Evolutionary conservation across 768 basidiomycete species (phyloP), one percentile per base, ranked within the genome.

Genomic region (Clavulina sp.): DNA sequence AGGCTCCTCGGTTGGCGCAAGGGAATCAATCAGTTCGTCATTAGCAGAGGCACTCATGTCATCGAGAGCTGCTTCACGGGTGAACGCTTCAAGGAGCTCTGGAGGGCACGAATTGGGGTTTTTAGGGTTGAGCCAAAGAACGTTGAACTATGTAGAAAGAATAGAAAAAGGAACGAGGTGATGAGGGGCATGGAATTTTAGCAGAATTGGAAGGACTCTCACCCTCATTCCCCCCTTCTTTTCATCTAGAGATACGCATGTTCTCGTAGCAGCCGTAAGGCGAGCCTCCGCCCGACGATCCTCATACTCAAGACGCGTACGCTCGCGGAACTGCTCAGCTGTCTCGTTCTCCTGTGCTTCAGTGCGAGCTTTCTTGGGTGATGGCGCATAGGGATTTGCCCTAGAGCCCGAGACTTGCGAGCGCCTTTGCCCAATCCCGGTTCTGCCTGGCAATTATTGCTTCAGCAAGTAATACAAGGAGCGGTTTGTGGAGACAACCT

Each of bases 161-260:
- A n/a, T n/a, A n/a, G n/a, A 49, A 53, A 48, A 16, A 28, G 4
- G 34, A n/a, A 24, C 34, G 21, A 24, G 28, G 41, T 23, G 34
- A 32, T 59, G 54, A 54, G 48, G 26, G 23, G 19, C 33, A 52
- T 30, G 32, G 41, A 43, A 16, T 50, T 54, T 40, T 38, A 47
- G n/a, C n/a, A n/a, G 46, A 51, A 33, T 16, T n/a, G n/a, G n/a
- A n/a, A n/a, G n/a, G 5, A 49, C 32, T 65, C 79, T 57, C 53
- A 81, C 82, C 66, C 73, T 63, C 58, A 76, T 76, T 41, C 77
- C 82, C 7, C 72, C 70, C 60, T 76, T 73, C 24, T 58, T 48
- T 62, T 85, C 85, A 64, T 91, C 87, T 16, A 91, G 68, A 23
- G 74, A 77, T 43, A 64, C 60, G 58, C 86, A 87, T 7, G 87